These are phyloP conservation scores for Vanderwaltozyma tropicalis DNA, from an alignment of 805 yeast species.

Conservation along the genomic window DNA sequence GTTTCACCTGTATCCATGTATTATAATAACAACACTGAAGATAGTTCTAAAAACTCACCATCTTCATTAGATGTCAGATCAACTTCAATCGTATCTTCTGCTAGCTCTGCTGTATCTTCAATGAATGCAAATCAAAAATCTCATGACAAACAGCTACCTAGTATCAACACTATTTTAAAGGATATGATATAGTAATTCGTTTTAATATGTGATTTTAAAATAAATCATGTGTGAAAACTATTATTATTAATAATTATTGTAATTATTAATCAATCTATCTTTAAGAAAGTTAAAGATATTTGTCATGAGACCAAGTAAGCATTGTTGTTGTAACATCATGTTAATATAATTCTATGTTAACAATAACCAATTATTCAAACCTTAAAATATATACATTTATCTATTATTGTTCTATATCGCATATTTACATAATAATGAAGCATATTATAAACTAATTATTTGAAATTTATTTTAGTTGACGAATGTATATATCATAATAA, in stretches of 20 bases:
- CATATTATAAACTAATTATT: too few relatives aligned
- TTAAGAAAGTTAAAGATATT: too few relatives aligned
- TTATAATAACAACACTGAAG: slow-evolving; percentile 1
- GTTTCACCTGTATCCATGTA: slow-evolving; percentile 13
- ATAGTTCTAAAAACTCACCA: not conserved
- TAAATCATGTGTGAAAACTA: too few relatives aligned
- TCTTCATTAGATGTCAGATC: slow-evolving; percentile 1
- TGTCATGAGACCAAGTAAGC: not conserved
- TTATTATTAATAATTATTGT: too few relatives aligned
- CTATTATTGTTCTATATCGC: too few relatives aligned
- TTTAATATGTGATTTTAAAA: too few relatives aligned
- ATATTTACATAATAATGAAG: too few relatives aligned
- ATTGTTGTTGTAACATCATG: not conserved
- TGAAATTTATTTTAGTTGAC: too few relatives aligned
- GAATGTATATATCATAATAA: too few relatives aligned
- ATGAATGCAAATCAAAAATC: not conserved
- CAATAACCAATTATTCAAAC: not conserved
- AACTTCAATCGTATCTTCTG: not conserved
- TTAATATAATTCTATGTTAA: not conserved
- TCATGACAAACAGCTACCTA: slow-evolving; percentile 9
- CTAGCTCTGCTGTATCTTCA: slow-evolving; percentile 1
- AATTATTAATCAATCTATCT: too few relatives aligned
- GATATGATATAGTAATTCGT: slow-evolving; percentile 5
- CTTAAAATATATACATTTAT: too few relatives aligned
- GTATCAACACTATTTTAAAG: slow-evolving; percentile 14